phyloP scores from a whole-genome alignment of 192 early-diverging fungal genomes.

The Polychytrium aggregatum region DNA sequence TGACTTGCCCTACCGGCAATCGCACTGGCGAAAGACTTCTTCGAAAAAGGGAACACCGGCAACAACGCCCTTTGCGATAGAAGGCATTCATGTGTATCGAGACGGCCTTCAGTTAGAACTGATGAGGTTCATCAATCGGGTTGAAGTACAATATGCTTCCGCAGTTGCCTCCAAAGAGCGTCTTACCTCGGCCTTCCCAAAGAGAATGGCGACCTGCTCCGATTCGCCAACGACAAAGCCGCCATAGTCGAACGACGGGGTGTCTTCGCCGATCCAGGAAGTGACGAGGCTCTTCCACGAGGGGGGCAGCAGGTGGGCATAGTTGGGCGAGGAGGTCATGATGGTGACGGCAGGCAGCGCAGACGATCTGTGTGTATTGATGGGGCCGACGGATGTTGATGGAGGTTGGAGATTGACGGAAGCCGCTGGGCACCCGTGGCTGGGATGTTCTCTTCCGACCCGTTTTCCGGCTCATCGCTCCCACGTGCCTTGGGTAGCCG shows the following conservation, averaged over 20 bases:
- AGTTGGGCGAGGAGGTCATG: no score
- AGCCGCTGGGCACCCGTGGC: no score
- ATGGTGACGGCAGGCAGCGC: no score
- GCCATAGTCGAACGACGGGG: slow-evolving; percentile 96
- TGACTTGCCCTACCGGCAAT: slow-evolving; percentile 70
- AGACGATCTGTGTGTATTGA: no score
- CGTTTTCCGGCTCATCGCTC: no score
- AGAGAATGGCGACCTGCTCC: slow-evolving; percentile 69
- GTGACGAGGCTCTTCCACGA: slow-evolving; percentile 61
- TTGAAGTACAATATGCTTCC: background rate
- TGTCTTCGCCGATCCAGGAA: slow-evolving; percentile 87
- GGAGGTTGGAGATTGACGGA: no score
- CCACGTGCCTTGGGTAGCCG: no score
- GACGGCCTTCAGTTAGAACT: no score
- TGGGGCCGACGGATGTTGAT: no score
- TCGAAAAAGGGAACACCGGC: slow-evolving; percentile 94
- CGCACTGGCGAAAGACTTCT: slow-evolving; percentile 84
- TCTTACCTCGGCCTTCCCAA: slow-evolving; percentile 60
- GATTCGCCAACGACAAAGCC: slow-evolving; percentile 91
- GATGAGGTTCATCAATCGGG: background rate
- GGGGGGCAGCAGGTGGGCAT: slow-evolving; percentile 66
- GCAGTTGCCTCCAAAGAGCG: no score
- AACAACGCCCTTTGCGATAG: slow-evolving; percentile 56
- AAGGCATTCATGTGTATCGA: no score
- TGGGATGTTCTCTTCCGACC: no score